These are phyloP conservation scores for Arctium lappa DNA, from an alignment of 129 eudicot species.

Conservation along the genomic window DNA sequence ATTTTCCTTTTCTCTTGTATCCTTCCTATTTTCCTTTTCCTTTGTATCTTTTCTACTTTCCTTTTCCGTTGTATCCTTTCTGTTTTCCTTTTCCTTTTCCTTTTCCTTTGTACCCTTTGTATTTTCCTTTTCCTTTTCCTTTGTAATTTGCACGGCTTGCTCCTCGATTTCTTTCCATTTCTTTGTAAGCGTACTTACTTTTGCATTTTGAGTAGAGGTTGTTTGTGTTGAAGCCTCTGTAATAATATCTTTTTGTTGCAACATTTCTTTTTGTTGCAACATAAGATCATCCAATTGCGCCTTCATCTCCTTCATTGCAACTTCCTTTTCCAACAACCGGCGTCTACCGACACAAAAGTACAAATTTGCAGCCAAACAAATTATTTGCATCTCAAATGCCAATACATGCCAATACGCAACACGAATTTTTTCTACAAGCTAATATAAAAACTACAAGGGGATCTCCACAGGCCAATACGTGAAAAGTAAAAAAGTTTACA, in stretches of 20 bases:
- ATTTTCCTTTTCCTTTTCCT: slow-evolving; percentile 6
- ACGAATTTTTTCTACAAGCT: not conserved
- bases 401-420: not conserved
- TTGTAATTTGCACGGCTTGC: slow-evolving; percentile 13
- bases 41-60: too few relatives aligned
- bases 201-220: slow-evolving; percentile 13
- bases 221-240: slow-evolving; percentile 24
- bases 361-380: not conserved
- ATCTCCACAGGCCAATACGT: not conserved
- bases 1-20: not conserved
- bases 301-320: slow-evolving; percentile 81
- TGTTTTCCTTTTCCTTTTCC: not conserved
- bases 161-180: slow-evolving; percentile 35
- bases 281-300: slow-evolving; percentile 65
- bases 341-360: slow-evolving; percentile 49
- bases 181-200: slow-evolving; percentile 14
- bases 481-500: too few relatives aligned
- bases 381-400: not conserved
- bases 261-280: slow-evolving; percentile 57
- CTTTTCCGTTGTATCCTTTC: not conserved
- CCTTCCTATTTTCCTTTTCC: not conserved
- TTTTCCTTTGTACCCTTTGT: not conserved
- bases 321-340: slow-evolving; percentile 62
- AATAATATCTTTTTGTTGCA: not conserved
- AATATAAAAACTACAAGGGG: not conserved